Percentiles rank a stretch among this genome's conserved stretches.
Evolutionary conservation across 148 eudicot genomes (phyloP).

Genomic region (Fagopyrum tataricum): DNA sequence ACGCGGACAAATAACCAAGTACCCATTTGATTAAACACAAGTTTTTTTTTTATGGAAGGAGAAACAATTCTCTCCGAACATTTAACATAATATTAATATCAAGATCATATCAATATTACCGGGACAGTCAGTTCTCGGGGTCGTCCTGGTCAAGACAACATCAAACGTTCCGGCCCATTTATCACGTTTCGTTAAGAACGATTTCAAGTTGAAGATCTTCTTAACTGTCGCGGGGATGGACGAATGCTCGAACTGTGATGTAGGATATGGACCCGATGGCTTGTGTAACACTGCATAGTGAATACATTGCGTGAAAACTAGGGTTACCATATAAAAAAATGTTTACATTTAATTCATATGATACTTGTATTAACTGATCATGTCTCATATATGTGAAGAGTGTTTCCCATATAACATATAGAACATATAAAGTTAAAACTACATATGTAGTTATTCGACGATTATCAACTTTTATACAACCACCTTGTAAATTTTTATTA

Average conservation of each 20-base stretch:
- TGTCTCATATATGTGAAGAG: no score
- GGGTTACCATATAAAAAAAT: background rate
- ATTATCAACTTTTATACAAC: no score
- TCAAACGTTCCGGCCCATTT: constrained; percentile 72
- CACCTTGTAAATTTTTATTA: no score
- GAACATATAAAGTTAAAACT: no score
- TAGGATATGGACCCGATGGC: constrained; percentile 49
- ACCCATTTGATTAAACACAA: no score
- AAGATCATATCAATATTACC: constrained; percentile 20
- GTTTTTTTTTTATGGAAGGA: no score
- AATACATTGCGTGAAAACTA: constrained; percentile 5
- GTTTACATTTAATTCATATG: background rate
- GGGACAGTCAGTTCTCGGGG: constrained; percentile 56
- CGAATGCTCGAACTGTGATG: constrained; percentile 59
- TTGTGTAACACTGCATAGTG: constrained; percentile 58
- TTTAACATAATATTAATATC: background rate
- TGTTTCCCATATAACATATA: no score
- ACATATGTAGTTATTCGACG: no score
- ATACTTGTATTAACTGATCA: no score
- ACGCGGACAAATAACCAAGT: no score
- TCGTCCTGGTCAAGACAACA: constrained; percentile 24
- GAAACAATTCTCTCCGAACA: no score
- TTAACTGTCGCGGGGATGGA: constrained; percentile 59
- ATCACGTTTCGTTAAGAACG: constrained; percentile 48
- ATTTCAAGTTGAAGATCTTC: constrained; percentile 46